Conservation (phyloP, 176 grass and related monocot species). For the Aegilops speltoides region DNA sequence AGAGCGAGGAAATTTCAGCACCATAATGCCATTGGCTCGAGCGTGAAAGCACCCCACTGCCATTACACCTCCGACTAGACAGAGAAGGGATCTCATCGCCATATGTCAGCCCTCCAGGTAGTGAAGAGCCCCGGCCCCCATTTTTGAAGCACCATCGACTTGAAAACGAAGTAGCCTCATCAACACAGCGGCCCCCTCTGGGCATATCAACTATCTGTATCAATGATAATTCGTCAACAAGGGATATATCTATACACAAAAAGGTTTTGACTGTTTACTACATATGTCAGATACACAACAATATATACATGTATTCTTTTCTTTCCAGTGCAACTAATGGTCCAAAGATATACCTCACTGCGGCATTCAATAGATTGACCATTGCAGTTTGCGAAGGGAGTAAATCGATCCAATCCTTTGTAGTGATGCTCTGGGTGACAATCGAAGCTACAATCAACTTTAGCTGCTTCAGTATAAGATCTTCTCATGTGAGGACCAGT, state of each 20-base stretch:
- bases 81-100: conserved; percentile 50
- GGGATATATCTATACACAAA: neutral
- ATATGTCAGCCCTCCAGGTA: conserved; percentile 30
- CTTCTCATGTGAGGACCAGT: conserved; percentile 25
- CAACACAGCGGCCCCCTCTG: neutral
- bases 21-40: conserved; percentile 12
- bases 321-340: conserved; percentile 8
- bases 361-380: neutral
- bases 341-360: conserved; percentile 23
- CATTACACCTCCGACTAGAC: neutral
- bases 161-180: conserved; percentile 28
- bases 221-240: conserved; percentile 14
- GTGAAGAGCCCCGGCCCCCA: neutral
- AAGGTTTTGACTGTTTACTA: neutral
- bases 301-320: neutral
- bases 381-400: conserved; percentile 9
- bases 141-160: conserved; percentile 29
- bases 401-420: conserved; percentile 21
- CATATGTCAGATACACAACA: neutral
- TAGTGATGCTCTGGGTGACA: neutral
- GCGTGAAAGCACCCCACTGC: neutral
- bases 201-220: conserved; percentile 27
- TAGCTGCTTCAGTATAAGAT: conserved; percentile 10
- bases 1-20: conserved; percentile 21
- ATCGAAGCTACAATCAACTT: conserved; percentile 28